A percentile compares a stretch with the other conserved stretches of the same genome.
phyloP scores from a whole-genome alignment of 2,329 filamentous ascomycete species.

The Geosmithia morbida region DNA sequence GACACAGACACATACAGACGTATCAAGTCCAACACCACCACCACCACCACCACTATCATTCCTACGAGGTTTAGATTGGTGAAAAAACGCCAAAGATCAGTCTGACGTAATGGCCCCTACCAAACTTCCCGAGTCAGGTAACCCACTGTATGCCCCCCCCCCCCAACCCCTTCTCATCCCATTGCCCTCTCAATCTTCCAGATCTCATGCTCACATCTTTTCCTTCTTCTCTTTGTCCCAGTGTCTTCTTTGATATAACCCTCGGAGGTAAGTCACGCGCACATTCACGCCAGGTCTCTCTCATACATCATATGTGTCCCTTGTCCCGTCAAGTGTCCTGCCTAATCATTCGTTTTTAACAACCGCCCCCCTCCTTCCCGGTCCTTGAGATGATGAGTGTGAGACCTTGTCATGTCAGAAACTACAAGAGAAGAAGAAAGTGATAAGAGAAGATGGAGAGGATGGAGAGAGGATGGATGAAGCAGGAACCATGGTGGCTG shows the following conservation, averaged over 20 bases:
- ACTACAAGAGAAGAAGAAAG: too few species aligned
- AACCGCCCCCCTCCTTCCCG: neutral
- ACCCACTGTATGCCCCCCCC: conserved; percentile 25
- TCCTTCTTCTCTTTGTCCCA: too few species aligned
- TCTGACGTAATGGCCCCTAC: conserved; percentile 33
- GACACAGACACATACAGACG: too few species aligned
- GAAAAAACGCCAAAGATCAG: too few species aligned
- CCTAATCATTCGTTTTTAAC: neutral
- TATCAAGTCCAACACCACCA: too few species aligned
- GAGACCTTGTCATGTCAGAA: too few species aligned
- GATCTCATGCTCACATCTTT: neutral
- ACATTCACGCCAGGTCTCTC: too few species aligned
- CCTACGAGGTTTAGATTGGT: too few species aligned
- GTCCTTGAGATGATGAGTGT: neutral
- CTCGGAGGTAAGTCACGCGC: conserved; percentile 48
- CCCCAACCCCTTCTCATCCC: neutral
- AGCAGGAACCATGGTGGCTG: neutral
- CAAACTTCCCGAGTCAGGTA: conserved; percentile 29
- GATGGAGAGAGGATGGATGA: too few species aligned
- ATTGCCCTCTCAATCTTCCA: neutral
- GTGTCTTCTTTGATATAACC: conserved; percentile 65
- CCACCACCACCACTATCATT: too few species aligned
- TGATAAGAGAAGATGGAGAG: too few species aligned
- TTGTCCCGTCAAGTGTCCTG: neutral
- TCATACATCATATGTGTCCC: too few species aligned